Conservation (phyloP, 73 alveolate species). For the Paramecium octaurelia region DNA sequence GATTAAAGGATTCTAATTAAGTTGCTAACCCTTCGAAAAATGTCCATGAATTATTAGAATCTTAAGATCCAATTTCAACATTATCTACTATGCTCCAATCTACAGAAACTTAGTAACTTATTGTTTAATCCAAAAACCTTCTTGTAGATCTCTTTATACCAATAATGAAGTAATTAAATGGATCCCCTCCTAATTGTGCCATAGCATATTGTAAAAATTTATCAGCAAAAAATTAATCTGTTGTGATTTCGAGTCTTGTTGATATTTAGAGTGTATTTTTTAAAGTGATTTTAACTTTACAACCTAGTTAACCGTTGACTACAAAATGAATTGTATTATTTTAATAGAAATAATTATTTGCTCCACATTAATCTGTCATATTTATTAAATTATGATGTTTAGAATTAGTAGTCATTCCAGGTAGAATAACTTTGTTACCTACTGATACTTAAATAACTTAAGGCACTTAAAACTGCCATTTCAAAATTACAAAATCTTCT, state of each 20-base stretch:
- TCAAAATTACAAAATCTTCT: not conserved
- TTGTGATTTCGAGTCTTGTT: not conserved
- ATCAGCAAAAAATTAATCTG: not conserved
- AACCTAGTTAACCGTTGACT: constrained; percentile 17
- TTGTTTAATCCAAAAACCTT: not conserved
- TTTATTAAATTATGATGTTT: constrained; percentile 12
- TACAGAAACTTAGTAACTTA: not conserved
- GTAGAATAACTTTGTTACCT: not conserved
- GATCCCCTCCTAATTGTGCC: constrained; percentile 16
- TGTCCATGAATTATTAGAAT: not conserved
- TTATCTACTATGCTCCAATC: not conserved
- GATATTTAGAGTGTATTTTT: not conserved
- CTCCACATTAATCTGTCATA: constrained; percentile 50
- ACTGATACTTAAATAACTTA: not conserved
- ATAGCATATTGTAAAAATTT: not conserved
- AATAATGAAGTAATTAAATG: constrained; percentile 21
- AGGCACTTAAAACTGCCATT: not conserved
- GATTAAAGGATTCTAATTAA: not conserved
- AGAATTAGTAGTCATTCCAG: not conserved
- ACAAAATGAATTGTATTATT: constrained; percentile 49
- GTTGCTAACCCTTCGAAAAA: not conserved
- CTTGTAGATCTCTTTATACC: not conserved
- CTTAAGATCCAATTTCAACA: not conserved
- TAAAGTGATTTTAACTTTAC: not conserved
- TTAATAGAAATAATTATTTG: constrained; percentile 48